Conservation (phyloP, 2,329 filamentous ascomycete genomes). For the Alternaria viburni region DNA sequence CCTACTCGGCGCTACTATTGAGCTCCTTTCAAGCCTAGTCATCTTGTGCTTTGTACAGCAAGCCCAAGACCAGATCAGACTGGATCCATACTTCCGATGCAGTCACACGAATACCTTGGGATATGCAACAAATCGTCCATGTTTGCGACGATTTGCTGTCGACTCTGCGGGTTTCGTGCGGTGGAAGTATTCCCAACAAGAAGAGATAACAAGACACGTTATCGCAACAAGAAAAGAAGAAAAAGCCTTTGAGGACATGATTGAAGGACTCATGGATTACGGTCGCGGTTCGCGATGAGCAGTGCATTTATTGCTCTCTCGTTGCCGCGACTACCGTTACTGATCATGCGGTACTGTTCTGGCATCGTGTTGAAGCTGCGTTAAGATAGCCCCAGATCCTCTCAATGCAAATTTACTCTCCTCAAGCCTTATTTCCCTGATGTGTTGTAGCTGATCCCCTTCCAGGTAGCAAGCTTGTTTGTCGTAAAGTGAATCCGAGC, state of each 20-base stretch:
- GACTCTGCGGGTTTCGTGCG: not conserved
- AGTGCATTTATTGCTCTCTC: not conserved
- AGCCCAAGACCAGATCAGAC: slow-evolving; percentile 38
- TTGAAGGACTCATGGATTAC: slow-evolving; percentile 14
- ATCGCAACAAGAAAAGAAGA: slow-evolving; percentile 10
- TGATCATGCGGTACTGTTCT: not conserved
- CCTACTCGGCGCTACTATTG: slow-evolving; percentile 26
- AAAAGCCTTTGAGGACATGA: slow-evolving; percentile 27
- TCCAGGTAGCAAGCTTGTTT: not conserved
- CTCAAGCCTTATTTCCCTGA: not conserved
- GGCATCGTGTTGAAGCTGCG: not conserved
- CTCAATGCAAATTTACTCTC: slow-evolving; percentile 16
- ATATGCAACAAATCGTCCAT: not conserved
- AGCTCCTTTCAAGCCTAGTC: slow-evolving; percentile 42
- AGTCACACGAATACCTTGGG: not conserved
- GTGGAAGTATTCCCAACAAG: slow-evolving; percentile 17
- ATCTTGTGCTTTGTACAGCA: slow-evolving; percentile 23
- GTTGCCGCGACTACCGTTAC: not conserved
- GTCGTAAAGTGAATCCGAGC: not conserved
- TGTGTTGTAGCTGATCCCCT: not conserved
- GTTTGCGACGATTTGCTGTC: not conserved
- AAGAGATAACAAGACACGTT: slow-evolving; percentile 22
- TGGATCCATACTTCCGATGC: slow-evolving; percentile 13
- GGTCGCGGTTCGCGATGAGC: slow-evolving; percentile 3
- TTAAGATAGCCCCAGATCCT: slow-evolving; percentile 1